Evolutionary conservation across 2,329 filamentous ascomycete genomes (phyloP).

Genomic region (Pseudogymnoascus sp.): DNA sequence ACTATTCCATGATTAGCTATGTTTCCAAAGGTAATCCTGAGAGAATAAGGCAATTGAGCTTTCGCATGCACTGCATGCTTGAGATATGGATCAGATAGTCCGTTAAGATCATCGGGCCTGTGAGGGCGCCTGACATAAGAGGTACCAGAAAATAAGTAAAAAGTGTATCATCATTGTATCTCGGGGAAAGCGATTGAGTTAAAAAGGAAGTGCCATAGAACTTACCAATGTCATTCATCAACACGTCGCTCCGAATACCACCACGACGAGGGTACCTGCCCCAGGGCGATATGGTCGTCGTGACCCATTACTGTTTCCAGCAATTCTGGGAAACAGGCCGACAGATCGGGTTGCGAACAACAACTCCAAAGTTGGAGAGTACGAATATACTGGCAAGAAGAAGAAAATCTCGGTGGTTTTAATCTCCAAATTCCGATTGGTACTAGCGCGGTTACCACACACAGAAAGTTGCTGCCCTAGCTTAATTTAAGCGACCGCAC

Average conservation of each 20-base stretch:
- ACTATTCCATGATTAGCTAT: constrained; percentile 6
- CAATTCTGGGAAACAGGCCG: neutral
- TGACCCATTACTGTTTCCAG: neutral
- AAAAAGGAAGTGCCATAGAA: neutral
- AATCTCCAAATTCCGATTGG: constrained; percentile 1
- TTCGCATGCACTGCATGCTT: constrained; percentile 9
- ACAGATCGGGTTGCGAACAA: neutral
- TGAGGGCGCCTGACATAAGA: constrained; percentile 77
- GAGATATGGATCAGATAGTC: constrained; percentile 61
- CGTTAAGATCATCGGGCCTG: constrained; percentile 69
- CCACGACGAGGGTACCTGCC: neutral
- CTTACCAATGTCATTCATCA: neutral
- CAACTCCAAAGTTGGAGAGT: neutral
- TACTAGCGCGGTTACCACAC: neutral
- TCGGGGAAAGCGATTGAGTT: neutral
- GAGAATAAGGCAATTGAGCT: neutral
- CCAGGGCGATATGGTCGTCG: neutral
- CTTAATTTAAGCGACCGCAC: constrained; percentile 9
- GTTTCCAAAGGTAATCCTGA: neutral
- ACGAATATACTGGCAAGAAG: neutral
- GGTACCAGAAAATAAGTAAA: constrained; percentile 81
- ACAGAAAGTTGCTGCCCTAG: constrained; percentile 6
- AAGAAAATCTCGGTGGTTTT: constrained; percentile 4
- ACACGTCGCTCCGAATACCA: neutral
- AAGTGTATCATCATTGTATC: constrained; percentile 64